Conservation (phyloP, 805 yeast genomes). For the Ogataea chonburiensis region DNA sequence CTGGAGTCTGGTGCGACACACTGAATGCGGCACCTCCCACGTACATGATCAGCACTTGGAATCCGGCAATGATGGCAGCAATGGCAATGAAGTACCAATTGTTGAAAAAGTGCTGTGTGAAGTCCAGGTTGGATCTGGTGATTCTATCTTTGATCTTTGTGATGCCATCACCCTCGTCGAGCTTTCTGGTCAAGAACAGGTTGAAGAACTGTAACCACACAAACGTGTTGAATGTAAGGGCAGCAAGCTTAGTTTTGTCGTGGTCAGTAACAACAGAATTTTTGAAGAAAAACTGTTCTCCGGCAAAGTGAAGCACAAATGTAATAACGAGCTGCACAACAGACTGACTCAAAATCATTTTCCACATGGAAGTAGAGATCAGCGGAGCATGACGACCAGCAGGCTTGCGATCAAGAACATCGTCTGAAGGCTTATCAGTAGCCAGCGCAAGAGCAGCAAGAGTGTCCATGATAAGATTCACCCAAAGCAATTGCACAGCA, state of each 20-base stretch:
- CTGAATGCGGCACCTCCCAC: conserved; percentile 97
- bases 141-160: conserved; percentile 56
- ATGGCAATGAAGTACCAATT: conserved; percentile 81
- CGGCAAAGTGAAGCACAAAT: conserved; percentile 78
- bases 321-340: conserved; percentile 75
- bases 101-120: conserved; percentile 76
- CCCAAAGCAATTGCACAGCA: conserved; percentile 97
- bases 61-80: conserved; percentile 70
- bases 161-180: conserved; percentile 82
- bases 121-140: conserved; percentile 66
- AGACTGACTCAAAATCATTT: conserved; percentile 92
- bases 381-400: conserved; percentile 76
- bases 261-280: conserved; percentile 33
- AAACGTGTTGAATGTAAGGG: conserved; percentile 92
- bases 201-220: conserved; percentile 98
- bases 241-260: conserved; percentile 60
- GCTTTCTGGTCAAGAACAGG: conserved; percentile 82
- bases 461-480: conserved; percentile 96
- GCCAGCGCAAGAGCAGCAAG: conserved; percentile 97
- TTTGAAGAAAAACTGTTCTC: conserved; percentile 56
- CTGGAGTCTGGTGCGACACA: conserved; percentile 72
- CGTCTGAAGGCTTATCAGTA: conserved; percentile 91
- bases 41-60: conserved; percentile 88
- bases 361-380: conserved; percentile 94
- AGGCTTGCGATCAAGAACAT: conserved; percentile 76